A percentile compares a stretch with the other conserved stretches of the same genome.
Conservation (phyloP, 352 stramenopile species). For the Globisporangium heterothallicum region DNA sequence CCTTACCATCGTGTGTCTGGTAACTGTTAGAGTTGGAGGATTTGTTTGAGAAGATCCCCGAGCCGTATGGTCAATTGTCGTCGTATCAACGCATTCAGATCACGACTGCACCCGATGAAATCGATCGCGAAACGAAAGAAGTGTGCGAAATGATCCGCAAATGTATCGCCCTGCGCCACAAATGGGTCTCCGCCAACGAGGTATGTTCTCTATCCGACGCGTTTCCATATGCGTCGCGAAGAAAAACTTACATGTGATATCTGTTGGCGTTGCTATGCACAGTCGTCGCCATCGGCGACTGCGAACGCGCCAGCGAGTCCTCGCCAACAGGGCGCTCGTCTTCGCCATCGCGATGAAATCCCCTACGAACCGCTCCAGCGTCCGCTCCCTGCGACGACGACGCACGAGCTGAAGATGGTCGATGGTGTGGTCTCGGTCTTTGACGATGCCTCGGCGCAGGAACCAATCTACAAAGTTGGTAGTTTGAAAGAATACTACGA, state of each 20-base stretch:
- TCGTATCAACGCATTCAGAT: conserved; percentile 81
- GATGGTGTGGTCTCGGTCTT: conserved; percentile 59
- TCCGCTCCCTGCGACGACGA: conserved; percentile 34
- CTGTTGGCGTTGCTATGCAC: not conserved
- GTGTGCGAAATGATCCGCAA: conserved; percentile 79
- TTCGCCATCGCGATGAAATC: conserved; percentile 73
- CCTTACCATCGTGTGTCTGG: too few species aligned
- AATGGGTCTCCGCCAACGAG: conserved; percentile 65
- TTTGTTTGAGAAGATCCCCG: conserved; percentile 75
- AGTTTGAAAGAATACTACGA: conserved; percentile 62
- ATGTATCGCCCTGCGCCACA: conserved; percentile 57
- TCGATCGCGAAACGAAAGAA: conserved; percentile 71
- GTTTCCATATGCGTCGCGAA: too few species aligned
- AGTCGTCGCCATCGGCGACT: conserved; percentile 12
- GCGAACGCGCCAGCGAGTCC: conserved; percentile 28
- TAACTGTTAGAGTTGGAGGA: conserved; percentile 22
- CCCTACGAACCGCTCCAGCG: conserved; percentile 55
- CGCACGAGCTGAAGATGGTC: conserved; percentile 47
- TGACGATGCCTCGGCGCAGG: conserved; percentile 16
- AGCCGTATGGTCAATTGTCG: conserved; percentile 66
- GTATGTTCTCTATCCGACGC: conserved; percentile 5
- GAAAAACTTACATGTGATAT: not conserved
- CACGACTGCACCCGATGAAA: conserved; percentile 50
- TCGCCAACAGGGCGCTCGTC: conserved; percentile 23
- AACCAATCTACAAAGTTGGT: conserved; percentile 35